phyloP scores from a whole-genome alignment of 208 protist species.

The Leishmania mexicana region DNA sequence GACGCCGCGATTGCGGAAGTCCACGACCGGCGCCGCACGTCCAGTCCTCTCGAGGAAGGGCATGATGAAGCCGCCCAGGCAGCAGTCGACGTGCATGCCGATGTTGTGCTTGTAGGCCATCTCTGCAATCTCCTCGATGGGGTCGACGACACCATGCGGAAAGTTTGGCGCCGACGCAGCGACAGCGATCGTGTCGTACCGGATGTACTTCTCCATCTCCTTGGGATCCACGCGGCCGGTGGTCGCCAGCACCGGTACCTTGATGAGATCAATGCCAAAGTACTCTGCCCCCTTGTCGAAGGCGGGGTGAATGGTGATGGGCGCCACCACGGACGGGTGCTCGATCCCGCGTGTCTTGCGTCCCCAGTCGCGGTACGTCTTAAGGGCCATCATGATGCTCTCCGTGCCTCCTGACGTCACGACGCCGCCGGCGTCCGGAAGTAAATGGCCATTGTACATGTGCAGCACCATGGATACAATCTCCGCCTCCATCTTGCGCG shows the following conservation, averaged over 20 bases:
- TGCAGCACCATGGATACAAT: constrained; percentile 95
- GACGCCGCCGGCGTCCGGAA: constrained; percentile 91
- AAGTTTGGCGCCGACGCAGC: constrained; percentile 96
- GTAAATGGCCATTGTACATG: constrained; percentile 94
- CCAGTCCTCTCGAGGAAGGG: constrained; percentile 96
- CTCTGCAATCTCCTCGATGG: constrained; percentile 86
- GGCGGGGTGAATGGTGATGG: constrained; percentile 95
- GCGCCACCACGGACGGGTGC: constrained; percentile 91
- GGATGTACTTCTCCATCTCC: constrained; percentile 92
- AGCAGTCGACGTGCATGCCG: constrained; percentile 98
- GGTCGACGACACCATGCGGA: constrained; percentile 95
- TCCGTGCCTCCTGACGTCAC: constrained; percentile 97
- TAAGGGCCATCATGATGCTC: constrained; percentile 97
- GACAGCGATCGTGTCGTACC: constrained; percentile 94
- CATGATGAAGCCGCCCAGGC: constrained; percentile 98
- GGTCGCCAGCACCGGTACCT: constrained; percentile 85
- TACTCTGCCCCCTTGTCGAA: constrained; percentile 98
- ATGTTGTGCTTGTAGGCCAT: constrained; percentile 89
- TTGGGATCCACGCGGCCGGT: constrained; percentile 82
- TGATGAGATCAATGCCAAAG: constrained; percentile 95
- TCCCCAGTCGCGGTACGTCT: constrained; percentile 96
- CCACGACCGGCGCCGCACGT: constrained; percentile 86
- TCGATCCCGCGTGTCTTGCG: constrained; percentile 80
- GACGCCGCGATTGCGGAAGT: constrained; percentile 97
- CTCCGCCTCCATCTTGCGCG: constrained; percentile 98